These are phyloP conservation scores for Chalciporus pseudorubinellus DNA, from an alignment of 768 basidiomycete genomes.

Conservation along the genomic window DNA sequence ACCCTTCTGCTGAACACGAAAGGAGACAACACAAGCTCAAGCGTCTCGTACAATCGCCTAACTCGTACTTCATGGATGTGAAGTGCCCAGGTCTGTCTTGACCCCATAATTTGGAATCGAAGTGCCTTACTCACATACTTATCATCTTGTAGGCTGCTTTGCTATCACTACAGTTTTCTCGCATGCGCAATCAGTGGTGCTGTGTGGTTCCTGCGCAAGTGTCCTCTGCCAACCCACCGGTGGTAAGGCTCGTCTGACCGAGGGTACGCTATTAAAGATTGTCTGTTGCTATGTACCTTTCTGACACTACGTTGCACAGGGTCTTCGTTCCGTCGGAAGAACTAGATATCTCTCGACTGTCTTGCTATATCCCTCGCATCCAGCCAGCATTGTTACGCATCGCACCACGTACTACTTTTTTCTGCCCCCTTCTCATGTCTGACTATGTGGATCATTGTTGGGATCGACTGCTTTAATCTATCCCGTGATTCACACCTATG, in stretches of 20 bases:
- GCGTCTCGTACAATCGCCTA: constrained; percentile 96
- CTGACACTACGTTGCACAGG: constrained; percentile 50
- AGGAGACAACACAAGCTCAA: constrained; percentile 97
- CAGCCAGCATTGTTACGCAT: constrained; percentile 2
- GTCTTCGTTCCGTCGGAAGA: constrained; percentile 97
- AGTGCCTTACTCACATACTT: not conserved
- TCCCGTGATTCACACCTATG: constrained; percentile 3
- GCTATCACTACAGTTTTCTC: constrained; percentile 98
- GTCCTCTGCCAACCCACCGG: constrained; percentile 98
- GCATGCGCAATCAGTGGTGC: constrained; percentile 96
- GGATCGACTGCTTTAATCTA: constrained; percentile 12
- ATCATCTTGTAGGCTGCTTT: constrained; percentile 72
- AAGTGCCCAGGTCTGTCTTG: constrained; percentile 87
- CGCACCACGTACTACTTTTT: not conserved
- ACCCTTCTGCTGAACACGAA: constrained; percentile 87
- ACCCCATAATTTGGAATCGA: not conserved
- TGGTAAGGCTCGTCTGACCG: constrained; percentile 96
- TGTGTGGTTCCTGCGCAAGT: constrained; percentile 89
- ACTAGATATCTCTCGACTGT: constrained; percentile 40
- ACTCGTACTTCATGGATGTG: constrained; percentile 99
- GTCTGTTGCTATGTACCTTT: not conserved
- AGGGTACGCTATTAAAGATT: constrained; percentile 60
- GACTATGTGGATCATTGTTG: constrained; percentile 15
- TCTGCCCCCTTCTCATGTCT: not conserved
- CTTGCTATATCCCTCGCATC: not conserved